Evolutionary conservation across 208 protist genomes (phyloP).

Genomic region (Entamoeba nuttalli): DNA sequence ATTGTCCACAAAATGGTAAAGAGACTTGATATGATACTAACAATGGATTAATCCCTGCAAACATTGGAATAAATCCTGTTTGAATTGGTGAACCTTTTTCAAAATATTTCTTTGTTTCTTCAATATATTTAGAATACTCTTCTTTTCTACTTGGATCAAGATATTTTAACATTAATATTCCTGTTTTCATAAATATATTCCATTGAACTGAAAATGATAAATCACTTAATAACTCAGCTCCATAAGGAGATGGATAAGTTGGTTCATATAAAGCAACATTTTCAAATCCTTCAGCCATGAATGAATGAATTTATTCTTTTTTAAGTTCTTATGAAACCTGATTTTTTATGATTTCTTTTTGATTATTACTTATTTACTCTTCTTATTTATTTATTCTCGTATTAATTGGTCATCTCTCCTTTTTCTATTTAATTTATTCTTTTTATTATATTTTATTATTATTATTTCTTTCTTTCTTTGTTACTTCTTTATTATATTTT

Average conservation of each 20-base stretch:
- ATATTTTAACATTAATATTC: not conserved
- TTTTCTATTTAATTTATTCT: no score
- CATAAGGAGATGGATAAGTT: not conserved
- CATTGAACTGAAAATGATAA: not conserved
- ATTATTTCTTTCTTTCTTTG: no score
- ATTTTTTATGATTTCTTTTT: no score
- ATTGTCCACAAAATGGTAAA: not conserved
- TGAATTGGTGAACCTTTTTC: not conserved
- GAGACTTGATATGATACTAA: not conserved
- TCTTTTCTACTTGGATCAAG: not conserved
- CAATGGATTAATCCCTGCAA: not conserved
- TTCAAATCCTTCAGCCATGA: not conserved
- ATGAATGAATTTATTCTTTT: no score
- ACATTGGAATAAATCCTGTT: not conserved
- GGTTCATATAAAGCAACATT: not conserved
- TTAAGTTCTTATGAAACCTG: no score
- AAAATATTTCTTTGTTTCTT: not conserved
- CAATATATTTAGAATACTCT: not conserved
- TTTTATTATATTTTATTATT: no score
- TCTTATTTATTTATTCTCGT: no score
- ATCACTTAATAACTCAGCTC: not conserved
- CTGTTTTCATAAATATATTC: not conserved
- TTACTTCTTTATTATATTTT: no score
- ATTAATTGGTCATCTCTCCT: no score
- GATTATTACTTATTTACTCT: no score